Percentiles rank a stretch among this genome's conserved stretches.
Conservation (phyloP, 2,329 filamentous ascomycete genomes). For the Penicillium sp. region DNA sequence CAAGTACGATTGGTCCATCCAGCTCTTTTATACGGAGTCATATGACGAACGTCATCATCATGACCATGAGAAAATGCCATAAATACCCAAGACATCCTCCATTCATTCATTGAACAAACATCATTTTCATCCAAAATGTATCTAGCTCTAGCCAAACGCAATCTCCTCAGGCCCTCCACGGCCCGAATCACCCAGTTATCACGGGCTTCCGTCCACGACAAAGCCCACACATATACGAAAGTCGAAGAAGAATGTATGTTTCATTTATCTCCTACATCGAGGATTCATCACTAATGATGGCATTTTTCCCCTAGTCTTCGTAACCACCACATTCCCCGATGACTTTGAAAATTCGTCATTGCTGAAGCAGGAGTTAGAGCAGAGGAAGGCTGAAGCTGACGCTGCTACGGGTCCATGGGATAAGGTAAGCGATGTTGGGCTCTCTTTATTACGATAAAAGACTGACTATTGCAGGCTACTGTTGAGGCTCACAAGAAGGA, state of each 20-base stretch:
- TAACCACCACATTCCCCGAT: conserved; percentile 14
- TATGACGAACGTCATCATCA: conserved; percentile 17
- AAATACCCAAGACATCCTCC: neutral
- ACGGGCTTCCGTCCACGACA: conserved; percentile 10
- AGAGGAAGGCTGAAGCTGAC: neutral
- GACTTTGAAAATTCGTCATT: conserved; percentile 10
- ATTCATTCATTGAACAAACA: neutral
- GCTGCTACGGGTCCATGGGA: neutral
- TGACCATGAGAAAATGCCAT: neutral
- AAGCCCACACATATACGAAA: conserved; percentile 2
- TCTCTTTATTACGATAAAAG: neutral
- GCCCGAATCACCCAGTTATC: conserved; percentile 3
- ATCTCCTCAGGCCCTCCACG: conserved; percentile 5
- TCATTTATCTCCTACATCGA: no score
- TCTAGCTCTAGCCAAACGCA: conserved; percentile 10
- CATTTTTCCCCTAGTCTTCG: conserved; percentile 1
- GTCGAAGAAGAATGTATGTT: conserved; percentile 11
- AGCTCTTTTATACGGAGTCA: neutral
- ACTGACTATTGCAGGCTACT: conserved; percentile 6
- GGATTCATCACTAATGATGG: neutral
- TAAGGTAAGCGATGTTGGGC: neutral
- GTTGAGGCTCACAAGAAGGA: conserved; percentile 12
- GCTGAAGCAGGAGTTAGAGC: conserved; percentile 5
- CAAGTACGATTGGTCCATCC: neutral
- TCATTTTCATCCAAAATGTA: conserved; percentile 5